phyloP scores from a whole-genome alignment of 805 yeast genomes.

The Monosporozyma yasuniensis region DNA sequence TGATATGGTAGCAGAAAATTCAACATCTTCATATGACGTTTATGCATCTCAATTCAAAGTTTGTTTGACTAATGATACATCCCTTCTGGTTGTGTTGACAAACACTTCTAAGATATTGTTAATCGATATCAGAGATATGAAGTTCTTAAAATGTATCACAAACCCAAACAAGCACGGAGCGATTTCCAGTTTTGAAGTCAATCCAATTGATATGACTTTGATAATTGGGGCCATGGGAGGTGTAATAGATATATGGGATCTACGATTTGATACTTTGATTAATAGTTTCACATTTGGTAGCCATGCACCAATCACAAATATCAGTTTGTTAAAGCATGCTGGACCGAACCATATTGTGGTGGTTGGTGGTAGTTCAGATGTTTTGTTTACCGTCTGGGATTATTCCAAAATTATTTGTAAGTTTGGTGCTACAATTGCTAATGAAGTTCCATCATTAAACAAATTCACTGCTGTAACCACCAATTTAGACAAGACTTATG shows the following conservation, averaged over 20 bases:
- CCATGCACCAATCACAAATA: constrained; percentile 40
- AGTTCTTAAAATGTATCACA: constrained; percentile 33
- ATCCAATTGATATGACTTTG: constrained; percentile 49
- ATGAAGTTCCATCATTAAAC: constrained; percentile 17
- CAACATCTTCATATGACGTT: constrained; percentile 21
- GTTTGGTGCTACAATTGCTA: constrained; percentile 30
- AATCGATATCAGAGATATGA: constrained; percentile 53
- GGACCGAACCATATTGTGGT: constrained; percentile 39
- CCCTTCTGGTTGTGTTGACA: constrained; percentile 44
- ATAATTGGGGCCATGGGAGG: constrained; percentile 72
- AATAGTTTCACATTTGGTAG: constrained; percentile 54
- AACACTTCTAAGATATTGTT: constrained; percentile 42
- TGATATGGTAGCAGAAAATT: constrained; percentile 6
- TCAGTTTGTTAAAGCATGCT: constrained; percentile 25
- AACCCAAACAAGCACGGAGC: constrained; percentile 61
- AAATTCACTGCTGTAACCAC: constrained; percentile 12
- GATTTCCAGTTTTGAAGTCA: constrained; percentile 51
- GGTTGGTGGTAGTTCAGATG: constrained; percentile 55
- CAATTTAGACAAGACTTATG: constrained; percentile 5
- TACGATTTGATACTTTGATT: constrained; percentile 53
- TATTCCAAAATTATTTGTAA: constrained; percentile 53
- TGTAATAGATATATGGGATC: constrained; percentile 70
- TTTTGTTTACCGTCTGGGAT: constrained; percentile 68
- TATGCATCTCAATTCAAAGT: constrained; percentile 39
- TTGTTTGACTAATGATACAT: constrained; percentile 32